phyloP scores from a whole-genome alignment of 192 early-diverging fungal genomes.

The Coemansia sp. region DNA sequence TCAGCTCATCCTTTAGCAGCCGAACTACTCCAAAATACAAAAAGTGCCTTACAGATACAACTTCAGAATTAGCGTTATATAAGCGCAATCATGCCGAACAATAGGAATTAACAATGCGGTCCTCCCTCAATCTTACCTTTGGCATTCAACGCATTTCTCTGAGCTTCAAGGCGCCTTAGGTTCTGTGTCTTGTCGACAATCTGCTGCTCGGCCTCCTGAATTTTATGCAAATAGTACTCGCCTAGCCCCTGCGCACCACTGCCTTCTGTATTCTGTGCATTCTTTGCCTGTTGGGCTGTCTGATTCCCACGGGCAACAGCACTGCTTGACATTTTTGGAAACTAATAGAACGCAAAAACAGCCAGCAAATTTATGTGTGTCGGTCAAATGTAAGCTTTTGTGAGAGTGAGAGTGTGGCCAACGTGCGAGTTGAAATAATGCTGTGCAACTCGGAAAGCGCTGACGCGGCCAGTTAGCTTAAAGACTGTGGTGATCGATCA shows the following conservation, averaged over 20 bases:
- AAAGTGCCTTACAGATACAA: not conserved
- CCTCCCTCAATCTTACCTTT: slow-evolving; percentile 62
- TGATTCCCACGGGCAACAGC: slow-evolving; percentile 26
- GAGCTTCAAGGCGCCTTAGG: slow-evolving; percentile 95
- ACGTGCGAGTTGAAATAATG: not conserved
- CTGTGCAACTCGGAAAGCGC: not conserved
- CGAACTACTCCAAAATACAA: slow-evolving; percentile 65
- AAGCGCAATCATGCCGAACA: not conserved
- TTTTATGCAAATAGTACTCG: slow-evolving; percentile 73
- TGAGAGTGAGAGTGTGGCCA: not conserved
- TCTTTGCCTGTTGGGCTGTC: slow-evolving; percentile 8
- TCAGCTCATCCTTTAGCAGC: slow-evolving; percentile 91
- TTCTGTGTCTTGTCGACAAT: slow-evolving; percentile 92
- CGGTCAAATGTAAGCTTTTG: not conserved
- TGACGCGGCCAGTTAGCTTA: not conserved
- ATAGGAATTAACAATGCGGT: not conserved
- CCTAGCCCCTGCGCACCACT: slow-evolving; percentile 53
- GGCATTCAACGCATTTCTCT: slow-evolving; percentile 94
- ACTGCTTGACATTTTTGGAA: slow-evolving; percentile 38
- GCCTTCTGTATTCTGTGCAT: slow-evolving; percentile 7
- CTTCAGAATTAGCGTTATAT: not conserved
- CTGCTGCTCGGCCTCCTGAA: slow-evolving; percentile 83
- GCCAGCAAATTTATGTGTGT: too few relatives aligned
- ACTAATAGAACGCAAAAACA: not conserved
- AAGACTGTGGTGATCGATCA: not conserved